phyloP scores from a whole-genome alignment of 2,329 filamentous ascomycete species.

The Cladophialophora immunda region DNA sequence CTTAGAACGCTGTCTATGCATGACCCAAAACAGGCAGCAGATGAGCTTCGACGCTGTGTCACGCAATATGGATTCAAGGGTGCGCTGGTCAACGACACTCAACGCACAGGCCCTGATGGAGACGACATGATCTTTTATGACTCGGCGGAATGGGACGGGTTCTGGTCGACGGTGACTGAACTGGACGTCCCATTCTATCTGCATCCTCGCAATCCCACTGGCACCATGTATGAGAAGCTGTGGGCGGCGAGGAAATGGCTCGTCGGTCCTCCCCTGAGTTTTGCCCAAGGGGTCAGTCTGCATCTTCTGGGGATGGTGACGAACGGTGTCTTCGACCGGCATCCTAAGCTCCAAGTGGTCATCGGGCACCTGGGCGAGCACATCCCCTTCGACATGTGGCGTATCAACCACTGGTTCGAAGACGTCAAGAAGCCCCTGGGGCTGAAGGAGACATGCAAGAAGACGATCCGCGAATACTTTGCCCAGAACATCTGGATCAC shows the following conservation, averaged over 20 bases:
- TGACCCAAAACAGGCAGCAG: slow-evolving; percentile 50
- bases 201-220: slow-evolving; percentile 53
- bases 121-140: slow-evolving; percentile 73
- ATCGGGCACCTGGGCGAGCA: slow-evolving; percentile 44
- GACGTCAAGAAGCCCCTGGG: slow-evolving; percentile 43
- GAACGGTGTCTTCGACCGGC: slow-evolving; percentile 43
- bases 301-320: slow-evolving; percentile 43
- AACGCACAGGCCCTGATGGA: slow-evolving; percentile 65
- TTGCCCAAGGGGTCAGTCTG: slow-evolving; percentile 42
- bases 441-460: slow-evolving; percentile 50
- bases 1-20: slow-evolving; percentile 52
- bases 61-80: slow-evolving; percentile 68
- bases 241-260: slow-evolving; percentile 43
- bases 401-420: slow-evolving; percentile 46
- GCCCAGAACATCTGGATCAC: slow-evolving; percentile 54
- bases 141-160: slow-evolving; percentile 64
- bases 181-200: slow-evolving; percentile 43
- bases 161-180: slow-evolving; percentile 40
- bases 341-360: slow-evolving; percentile 42
- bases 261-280: slow-evolving; percentile 41
- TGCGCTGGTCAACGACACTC: slow-evolving; percentile 69
- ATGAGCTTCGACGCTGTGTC: slow-evolving; percentile 58
- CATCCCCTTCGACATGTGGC: slow-evolving; percentile 55
- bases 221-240: slow-evolving; percentile 45
- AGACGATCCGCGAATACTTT: slow-evolving; percentile 56